Percentiles rank a stretch among this genome's conserved stretches.
Conservation (phyloP, 805 yeast species). For the Ogataea chonburiensis region DNA sequence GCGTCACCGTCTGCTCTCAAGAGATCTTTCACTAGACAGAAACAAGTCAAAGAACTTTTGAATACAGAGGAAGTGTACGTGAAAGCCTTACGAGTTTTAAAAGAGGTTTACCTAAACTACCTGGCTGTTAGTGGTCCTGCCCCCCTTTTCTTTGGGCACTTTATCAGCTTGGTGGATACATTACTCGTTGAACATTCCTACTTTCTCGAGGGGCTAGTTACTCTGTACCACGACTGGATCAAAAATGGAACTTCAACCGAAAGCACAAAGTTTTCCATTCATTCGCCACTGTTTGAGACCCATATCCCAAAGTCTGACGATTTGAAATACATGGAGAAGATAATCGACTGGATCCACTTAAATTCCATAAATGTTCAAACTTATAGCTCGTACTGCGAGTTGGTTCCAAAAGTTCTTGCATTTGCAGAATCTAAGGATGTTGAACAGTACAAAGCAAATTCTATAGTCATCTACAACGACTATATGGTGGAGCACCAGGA, state of each 20-base stretch:
- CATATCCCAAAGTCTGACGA: constrained; percentile 26
- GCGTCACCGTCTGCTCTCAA: constrained; percentile 17
- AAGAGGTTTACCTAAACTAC: constrained; percentile 43
- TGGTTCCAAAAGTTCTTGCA: constrained; percentile 23
- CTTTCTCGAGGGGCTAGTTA: constrained; percentile 30
- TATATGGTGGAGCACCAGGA: constrained; percentile 27
- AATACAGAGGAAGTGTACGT: constrained; percentile 49
- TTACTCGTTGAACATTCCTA: constrained; percentile 34
- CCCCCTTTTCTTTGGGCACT: constrained; percentile 36
- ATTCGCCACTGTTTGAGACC: constrained; percentile 28
- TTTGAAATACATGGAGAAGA: constrained; percentile 16
- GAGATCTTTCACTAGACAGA: constrained; percentile 28
- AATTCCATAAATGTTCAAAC: constrained; percentile 24
- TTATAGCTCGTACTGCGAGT: constrained; percentile 29
- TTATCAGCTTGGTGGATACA: constrained; percentile 29
- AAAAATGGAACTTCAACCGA: constrained; percentile 19
- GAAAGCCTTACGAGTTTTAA: constrained; percentile 42
- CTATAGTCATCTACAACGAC: constrained; percentile 26
- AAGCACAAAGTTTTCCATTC: constrained; percentile 12
- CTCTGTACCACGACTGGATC: constrained; percentile 24
- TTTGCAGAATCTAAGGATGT: constrained; percentile 26
- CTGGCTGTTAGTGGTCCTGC: constrained; percentile 35
- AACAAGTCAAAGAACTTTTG: constrained; percentile 43
- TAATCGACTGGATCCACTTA: constrained; percentile 20
- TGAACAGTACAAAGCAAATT: constrained; percentile 26